These are phyloP conservation scores for Canavalia ensiformis DNA, from an alignment of 306 rosid species.

Conservation along the genomic window DNA sequence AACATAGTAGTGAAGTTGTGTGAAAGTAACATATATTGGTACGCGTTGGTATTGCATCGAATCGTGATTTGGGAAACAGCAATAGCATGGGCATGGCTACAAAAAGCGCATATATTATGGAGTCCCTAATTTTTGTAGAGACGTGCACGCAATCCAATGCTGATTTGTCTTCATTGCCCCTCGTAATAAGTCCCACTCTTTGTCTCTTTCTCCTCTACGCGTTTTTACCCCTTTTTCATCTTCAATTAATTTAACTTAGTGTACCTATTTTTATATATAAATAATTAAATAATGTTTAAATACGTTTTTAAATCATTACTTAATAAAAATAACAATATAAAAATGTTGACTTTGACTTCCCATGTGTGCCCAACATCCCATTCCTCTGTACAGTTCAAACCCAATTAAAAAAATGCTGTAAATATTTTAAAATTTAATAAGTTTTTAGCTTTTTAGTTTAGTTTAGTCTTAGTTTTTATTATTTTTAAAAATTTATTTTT, in stretches of 20 bases:
- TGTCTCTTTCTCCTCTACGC: constrained; percentile 67
- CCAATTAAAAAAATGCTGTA: background rate
- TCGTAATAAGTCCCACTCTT: constrained; percentile 39
- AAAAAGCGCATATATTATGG: background rate
- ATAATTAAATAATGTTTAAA: background rate
- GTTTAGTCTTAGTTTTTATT: no score
- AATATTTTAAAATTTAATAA: background rate
- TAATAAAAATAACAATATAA: background rate
- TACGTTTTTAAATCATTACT: background rate
- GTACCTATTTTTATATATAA: background rate
- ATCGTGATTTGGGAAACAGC: constrained; percentile 6
- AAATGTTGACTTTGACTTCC: constrained; percentile 71
- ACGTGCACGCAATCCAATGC: constrained; percentile 75
- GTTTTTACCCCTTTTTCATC: constrained; percentile 49
- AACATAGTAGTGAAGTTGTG: no score
- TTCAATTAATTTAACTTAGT: background rate
- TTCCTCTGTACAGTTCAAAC: constrained; percentile 14
- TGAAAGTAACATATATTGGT: background rate
- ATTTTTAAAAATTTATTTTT: no score
- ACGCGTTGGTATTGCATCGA: background rate
- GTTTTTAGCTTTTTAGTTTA: no score
- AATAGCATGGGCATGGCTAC: constrained; percentile 32
- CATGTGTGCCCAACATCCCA: constrained; percentile 52
- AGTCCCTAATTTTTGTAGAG: constrained; percentile 41
- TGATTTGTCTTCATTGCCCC: constrained; percentile 55